Percentiles rank a stretch among this genome's conserved stretches.
These are phyloP conservation scores for Erythrobasidium hasegawianum DNA, from an alignment of 1,284 basidiomycete species.

Conservation along the genomic window DNA sequence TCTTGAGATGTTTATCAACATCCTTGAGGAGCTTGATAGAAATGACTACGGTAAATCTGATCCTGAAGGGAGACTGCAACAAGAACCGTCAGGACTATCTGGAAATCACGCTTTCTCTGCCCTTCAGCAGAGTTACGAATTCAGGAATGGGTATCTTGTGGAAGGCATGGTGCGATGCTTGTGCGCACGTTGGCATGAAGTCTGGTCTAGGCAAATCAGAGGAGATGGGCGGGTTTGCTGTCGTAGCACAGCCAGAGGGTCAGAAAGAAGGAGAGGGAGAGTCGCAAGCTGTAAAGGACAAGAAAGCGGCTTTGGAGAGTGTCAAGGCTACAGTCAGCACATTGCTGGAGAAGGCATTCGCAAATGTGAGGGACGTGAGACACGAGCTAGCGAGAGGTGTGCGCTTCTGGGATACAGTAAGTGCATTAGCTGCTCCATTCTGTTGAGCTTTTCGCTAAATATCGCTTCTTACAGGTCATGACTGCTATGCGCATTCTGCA, in stretches of 20 bases:
- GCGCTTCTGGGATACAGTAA: conserved; percentile 93
- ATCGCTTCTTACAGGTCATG: conserved; percentile 61
- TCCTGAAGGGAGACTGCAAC: conserved; percentile 80
- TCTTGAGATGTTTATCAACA: conserved; percentile 82
- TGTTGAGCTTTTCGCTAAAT: conserved; percentile 24
- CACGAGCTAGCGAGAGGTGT: conserved; percentile 90
- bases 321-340: conserved; percentile 83
- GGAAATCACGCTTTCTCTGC: conserved; percentile 78
- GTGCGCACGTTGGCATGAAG: conserved; percentile 37
- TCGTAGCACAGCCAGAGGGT: conserved; percentile 72
- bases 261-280: conserved; percentile 58
- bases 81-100: conserved; percentile 83
- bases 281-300: conserved; percentile 51
- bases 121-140: conserved; percentile 94
- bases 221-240: conserved; percentile 61
- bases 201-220: conserved; percentile 23
- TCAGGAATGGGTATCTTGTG: conserved; percentile 96
- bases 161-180: conserved; percentile 60
- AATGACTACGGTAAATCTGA: conserved; percentile 83
- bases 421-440: no score
- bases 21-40: conserved; percentile 86
- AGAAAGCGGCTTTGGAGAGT: conserved; percentile 70
- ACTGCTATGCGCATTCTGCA: conserved; percentile 81
- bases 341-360: conserved; percentile 89
- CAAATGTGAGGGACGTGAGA: conserved; percentile 78